Conservation (phyloP, 139 green algal species). For the Chara braunii region DNA sequence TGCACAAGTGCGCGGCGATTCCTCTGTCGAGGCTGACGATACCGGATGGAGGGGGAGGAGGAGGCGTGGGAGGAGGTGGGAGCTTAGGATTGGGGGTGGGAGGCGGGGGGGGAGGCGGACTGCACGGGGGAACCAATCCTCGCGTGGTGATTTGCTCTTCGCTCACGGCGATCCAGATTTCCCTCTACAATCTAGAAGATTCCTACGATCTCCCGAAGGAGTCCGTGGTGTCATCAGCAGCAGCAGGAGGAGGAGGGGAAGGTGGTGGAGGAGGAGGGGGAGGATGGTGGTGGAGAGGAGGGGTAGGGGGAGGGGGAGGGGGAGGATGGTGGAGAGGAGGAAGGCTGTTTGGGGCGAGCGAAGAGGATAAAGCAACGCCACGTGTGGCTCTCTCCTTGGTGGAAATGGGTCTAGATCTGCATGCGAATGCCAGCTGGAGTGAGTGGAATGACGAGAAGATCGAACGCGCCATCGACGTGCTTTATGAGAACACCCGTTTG, state of each 20-base stretch:
- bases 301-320: not conserved
- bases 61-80: not conserved
- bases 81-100: too few relatives aligned
- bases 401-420: not conserved
- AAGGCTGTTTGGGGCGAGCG: not conserved
- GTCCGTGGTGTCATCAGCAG: not conserved
- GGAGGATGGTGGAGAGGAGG: not conserved
- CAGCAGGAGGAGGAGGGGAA: not conserved
- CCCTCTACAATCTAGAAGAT: not conserved
- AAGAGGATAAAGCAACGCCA: not conserved
- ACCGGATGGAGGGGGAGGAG: not conserved
- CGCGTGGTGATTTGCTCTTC: not conserved
- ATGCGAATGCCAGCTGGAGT: not conserved
- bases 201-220: constrained; percentile 19
- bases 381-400: not conserved
- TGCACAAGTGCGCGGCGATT: not conserved
- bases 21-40: not conserved
- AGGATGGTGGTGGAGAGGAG: not conserved
- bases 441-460: not conserved
- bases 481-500: not conserved
- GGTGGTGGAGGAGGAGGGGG: not conserved
- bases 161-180: not conserved
- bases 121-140: too few relatives aligned
- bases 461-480: too few relatives aligned
- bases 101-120: too few relatives aligned